These are phyloP conservation scores for Brachypodium distachyon DNA, from an alignment of 202 grass and related monocot genomes.

Conservation along the genomic window DNA sequence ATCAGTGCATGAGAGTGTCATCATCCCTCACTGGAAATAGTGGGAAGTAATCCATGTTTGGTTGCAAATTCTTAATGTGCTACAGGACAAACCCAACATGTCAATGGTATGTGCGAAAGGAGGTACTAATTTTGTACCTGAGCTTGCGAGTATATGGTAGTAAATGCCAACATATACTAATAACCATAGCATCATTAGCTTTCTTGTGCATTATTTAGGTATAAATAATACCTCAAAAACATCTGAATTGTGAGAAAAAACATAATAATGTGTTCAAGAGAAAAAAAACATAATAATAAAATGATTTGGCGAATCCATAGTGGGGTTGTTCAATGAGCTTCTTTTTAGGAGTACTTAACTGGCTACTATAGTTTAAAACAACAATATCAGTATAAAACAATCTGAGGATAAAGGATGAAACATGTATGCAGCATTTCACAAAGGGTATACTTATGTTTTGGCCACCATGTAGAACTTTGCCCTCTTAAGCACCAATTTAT, in stretches of 20 bases:
- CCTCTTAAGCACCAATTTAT: neutral
- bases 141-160: constrained; percentile 1
- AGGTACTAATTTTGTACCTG: neutral
- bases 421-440: neutral
- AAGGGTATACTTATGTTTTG: neutral
- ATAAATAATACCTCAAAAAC: neutral
- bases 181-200: neutral
- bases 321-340: neutral
- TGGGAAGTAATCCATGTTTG: neutral
- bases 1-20: neutral
- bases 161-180: neutral
- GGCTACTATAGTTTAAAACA: neutral
- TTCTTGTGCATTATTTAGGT: neutral
- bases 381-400: neutral
- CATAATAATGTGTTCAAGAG: too few species aligned
- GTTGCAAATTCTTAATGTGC: neutral
- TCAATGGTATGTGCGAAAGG: neutral
- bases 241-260: neutral
- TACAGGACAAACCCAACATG: neutral
- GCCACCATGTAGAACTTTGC: neutral
- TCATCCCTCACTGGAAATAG: neutral
- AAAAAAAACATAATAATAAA: neutral
- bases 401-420: neutral
- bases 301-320: neutral
- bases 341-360: neutral